Conservation (phyloP, 1,139 yeast genomes). For the Yamadazyma diddensiae region DNA sequence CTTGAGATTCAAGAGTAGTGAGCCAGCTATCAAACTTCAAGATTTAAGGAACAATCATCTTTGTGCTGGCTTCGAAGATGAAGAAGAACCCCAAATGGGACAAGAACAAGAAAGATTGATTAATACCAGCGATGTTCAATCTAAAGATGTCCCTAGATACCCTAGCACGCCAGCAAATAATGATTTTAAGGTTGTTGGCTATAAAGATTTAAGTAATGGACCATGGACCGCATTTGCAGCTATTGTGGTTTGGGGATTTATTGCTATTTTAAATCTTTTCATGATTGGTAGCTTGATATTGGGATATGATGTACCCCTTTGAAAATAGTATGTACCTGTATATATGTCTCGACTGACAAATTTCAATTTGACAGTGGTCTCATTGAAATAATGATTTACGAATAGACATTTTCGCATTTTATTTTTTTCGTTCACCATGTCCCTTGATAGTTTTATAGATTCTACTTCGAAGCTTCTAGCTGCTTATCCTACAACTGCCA, state of each 20-base stretch:
- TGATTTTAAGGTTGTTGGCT: slow-evolving; percentile 17
- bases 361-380: not conserved
- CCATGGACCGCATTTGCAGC: slow-evolving; percentile 43
- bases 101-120: slow-evolving; percentile 19
- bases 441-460: slow-evolving; percentile 35
- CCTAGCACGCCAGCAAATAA: slow-evolving; percentile 1
- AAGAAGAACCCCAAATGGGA: slow-evolving; percentile 16
- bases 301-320: slow-evolving; percentile 41
- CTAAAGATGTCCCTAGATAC: too few species aligned
- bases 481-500: slow-evolving; percentile 38
- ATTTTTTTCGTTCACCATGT: slow-evolving; percentile 3
- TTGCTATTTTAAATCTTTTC: slow-evolving; percentile 49
- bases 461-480: slow-evolving; percentile 31
- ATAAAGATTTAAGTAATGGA: slow-evolving; percentile 55
- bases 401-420: not conserved
- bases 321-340: slow-evolving; percentile 4
- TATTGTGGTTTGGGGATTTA: slow-evolving; percentile 49
- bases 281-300: slow-evolving; percentile 47
- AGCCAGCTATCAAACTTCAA: slow-evolving; percentile 43
- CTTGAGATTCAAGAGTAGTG: slow-evolving; percentile 28
- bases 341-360: not conserved
- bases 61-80: slow-evolving; percentile 46
- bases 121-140: slow-evolving; percentile 2
- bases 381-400: not conserved
- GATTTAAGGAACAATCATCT: slow-evolving; percentile 44